Conservation (phyloP, 345 rosid genomes). For the Pugionium cornutum region DNA sequence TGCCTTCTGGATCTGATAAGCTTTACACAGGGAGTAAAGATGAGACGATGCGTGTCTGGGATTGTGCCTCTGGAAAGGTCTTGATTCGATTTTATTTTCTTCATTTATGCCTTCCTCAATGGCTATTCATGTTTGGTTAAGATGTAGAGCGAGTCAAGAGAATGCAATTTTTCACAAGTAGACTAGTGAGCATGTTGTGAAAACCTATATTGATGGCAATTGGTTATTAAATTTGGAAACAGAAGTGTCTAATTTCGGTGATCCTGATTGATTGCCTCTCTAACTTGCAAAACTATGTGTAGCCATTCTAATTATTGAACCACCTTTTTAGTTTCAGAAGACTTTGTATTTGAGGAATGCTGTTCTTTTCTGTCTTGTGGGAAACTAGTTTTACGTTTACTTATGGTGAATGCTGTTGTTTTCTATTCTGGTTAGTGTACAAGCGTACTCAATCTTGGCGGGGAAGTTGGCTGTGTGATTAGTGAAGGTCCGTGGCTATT, state of each 20-base stretch:
- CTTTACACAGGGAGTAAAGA: constrained; percentile 91
- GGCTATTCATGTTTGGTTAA: constrained; percentile 2
- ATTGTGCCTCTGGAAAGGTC: constrained; percentile 96
- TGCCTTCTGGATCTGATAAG: constrained; percentile 83
- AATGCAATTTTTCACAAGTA: neutral
- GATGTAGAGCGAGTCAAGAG: constrained; percentile 2
- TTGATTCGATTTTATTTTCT: constrained; percentile 15
- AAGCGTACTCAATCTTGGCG: constrained; percentile 64
- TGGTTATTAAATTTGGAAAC: neutral
- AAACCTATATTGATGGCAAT: neutral
- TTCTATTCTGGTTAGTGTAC: constrained; percentile 52
- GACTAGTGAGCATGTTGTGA: neutral
- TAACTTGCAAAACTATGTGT: neutral
- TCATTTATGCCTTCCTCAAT: neutral
- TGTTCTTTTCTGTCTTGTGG: neutral
- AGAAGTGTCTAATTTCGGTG: too few relatives aligned
- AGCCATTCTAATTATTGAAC: neutral
- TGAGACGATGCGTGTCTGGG: constrained; percentile 86
- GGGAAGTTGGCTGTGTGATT: constrained; percentile 90
- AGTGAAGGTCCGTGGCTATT: constrained; percentile 97
- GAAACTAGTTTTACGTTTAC: constrained; percentile 14
- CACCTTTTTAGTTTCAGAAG: neutral
- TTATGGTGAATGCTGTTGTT: constrained; percentile 13
- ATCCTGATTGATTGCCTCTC: neutral
- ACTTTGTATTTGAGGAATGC: constrained; percentile 10